Percentiles rank a stretch among this genome's conserved stretches.
These are phyloP conservation scores for Pestalotiopsis sp. DNA, from an alignment of 2,329 filamentous ascomycete species.

Conservation along the genomic window DNA sequence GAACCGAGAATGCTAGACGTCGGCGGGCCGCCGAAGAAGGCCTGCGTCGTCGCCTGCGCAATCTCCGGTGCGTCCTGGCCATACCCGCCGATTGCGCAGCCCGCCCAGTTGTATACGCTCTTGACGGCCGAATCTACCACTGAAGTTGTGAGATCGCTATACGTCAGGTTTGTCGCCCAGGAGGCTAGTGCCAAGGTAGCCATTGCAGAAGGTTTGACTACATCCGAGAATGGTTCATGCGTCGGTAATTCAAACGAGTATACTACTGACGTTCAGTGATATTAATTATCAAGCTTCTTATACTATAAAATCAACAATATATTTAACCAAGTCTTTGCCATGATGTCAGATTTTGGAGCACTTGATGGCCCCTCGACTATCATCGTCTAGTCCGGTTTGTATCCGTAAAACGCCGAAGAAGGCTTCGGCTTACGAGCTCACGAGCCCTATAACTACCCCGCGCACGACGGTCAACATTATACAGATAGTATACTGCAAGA, in stretches of 20 bases:
- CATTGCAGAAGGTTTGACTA: slow-evolving; percentile 30
- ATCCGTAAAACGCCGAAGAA: not conserved
- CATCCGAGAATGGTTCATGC: not conserved
- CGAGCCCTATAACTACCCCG: not conserved
- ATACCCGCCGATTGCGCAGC: slow-evolving; percentile 53
- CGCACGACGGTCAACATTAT: not conserved
- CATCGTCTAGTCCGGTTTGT: not conserved
- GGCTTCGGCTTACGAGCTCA: not conserved
- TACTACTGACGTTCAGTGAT: not conserved
- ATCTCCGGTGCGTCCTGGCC: slow-evolving; percentile 44
- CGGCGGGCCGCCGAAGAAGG: slow-evolving; percentile 31
- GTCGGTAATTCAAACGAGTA: not conserved
- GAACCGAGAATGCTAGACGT: slow-evolving; percentile 33
- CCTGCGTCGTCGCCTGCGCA: slow-evolving; percentile 26
- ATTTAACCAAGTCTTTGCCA: not conserved
- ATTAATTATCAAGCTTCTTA: not conserved
- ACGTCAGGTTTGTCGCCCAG: slow-evolving; percentile 46
- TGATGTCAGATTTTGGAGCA: not conserved
- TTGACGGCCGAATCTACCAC: slow-evolving; percentile 45
- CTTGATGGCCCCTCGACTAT: not conserved
- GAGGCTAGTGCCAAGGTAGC: slow-evolving; percentile 47
- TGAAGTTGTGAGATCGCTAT: slow-evolving; percentile 37
- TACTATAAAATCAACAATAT: not conserved
- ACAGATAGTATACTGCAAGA: not conserved
- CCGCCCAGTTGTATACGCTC: slow-evolving; percentile 56